Evolutionary conservation across 2,329 filamentous ascomycete species (phyloP).

Genomic region (Stemphylium lycopersici): DNA sequence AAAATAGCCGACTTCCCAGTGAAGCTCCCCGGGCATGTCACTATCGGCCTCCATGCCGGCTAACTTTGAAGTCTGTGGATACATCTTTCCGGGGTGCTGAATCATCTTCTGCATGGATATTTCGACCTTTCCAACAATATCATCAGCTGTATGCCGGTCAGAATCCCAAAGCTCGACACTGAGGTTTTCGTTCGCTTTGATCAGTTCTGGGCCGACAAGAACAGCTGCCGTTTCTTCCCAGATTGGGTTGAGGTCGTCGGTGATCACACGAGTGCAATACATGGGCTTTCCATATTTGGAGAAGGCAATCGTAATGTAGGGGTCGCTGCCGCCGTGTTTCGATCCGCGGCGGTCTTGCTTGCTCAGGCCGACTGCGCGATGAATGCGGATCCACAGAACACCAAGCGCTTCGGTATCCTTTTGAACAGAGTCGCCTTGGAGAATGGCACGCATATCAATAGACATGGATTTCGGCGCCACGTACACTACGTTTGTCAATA

Average conservation of each 20-base stretch:
- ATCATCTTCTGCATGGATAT: constrained; percentile 94
- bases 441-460: constrained; percentile 85
- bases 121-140: constrained; percentile 94
- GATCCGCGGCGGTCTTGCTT: constrained; percentile 88
- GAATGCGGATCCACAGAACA: constrained; percentile 90
- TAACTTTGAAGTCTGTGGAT: constrained; percentile 83
- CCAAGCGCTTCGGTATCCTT: constrained; percentile 88
- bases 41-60: constrained; percentile 82
- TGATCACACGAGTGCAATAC: constrained; percentile 96
- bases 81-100: constrained; percentile 91
- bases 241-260: constrained; percentile 89
- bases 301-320: constrained; percentile 93
- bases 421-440: constrained; percentile 88
- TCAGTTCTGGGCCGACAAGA: constrained; percentile 84
- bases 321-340: constrained; percentile 86
- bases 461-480: constrained; percentile 95
- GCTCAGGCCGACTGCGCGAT: constrained; percentile 83
- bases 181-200: constrained; percentile 91
- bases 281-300: constrained; percentile 97
- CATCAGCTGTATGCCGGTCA: constrained; percentile 88
- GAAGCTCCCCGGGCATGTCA: constrained; percentile 88
- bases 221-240: constrained; percentile 89
- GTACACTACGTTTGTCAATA: constrained; percentile 65
- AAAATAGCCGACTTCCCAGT: constrained; percentile 97
- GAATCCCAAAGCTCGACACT: constrained; percentile 97